Evolutionary conservation across 2,329 filamentous ascomycete species (phyloP), one percentile per base, ranked within the genome.

Genomic region (Phialocephala sp.): DNA sequence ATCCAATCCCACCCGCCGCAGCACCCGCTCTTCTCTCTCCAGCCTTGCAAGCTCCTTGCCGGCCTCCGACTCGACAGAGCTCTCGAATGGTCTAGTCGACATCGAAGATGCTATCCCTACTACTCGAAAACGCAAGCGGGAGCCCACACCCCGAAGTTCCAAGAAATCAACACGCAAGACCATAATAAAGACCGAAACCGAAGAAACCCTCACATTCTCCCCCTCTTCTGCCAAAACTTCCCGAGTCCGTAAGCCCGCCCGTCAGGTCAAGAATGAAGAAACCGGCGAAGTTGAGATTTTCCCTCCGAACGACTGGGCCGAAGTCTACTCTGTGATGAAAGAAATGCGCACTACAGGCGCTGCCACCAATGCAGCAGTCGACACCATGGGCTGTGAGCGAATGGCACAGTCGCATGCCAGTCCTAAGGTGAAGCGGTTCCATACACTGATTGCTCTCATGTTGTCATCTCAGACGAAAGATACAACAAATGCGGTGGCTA

Each of bases 331-430:
- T 39, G 80, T 87, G 0, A 91, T 96, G 54, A 89, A 90, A 73
- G 85, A 87, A 74, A 97, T 98, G 93, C 89, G 88, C 1, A 77
- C 79, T 4, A 76, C 79, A 0, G 84, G 83, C 2, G 84, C 84
- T 8, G 80, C 91, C 76, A 76, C 85, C 81, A 79, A 91, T 85
- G 95, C 95, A 0, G 91, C 94, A 0, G 95, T 99, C 12, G 95
- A 99, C 77, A 98, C 94, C 0, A 97, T 98, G 94, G 95, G 95
- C 12, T 99, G 95, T 79, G 93, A 93, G 78, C 86, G 87, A 8
- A 83, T 95, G 11, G 91, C 91, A 2, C 81, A 86, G 63, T 80
- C 84, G 57, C 77, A 74, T 0, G 80, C 80, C 0, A 76, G 77
- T 20, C 79, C 79, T 1, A 77, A 81, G 62, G 85, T 90, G 65